phyloP scores from a whole-genome alignment of 768 basidiomycete genomes.

The Mycena haematopus region DNA sequence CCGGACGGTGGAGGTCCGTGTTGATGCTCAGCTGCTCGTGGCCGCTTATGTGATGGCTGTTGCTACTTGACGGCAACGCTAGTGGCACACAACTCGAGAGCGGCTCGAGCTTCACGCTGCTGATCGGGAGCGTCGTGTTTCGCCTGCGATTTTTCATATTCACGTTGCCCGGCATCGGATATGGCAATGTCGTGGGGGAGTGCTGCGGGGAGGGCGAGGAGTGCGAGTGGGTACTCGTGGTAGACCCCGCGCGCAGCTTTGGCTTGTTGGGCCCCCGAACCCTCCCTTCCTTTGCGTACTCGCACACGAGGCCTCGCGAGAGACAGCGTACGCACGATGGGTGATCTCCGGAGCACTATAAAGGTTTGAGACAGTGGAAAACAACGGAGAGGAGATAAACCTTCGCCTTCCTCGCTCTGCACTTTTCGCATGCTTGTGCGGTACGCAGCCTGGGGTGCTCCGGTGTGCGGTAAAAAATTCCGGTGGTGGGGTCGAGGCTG shows the following conservation, averaged over 20 bases:
- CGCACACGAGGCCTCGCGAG: slow-evolving; percentile 62
- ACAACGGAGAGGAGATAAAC: slow-evolving; percentile 39
- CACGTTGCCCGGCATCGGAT: neutral
- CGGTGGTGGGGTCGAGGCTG: slow-evolving; percentile 66
- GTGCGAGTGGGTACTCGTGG: slow-evolving; percentile 1
- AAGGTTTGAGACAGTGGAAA: neutral
- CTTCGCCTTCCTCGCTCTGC: slow-evolving; percentile 76
- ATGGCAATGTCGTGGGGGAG: neutral
- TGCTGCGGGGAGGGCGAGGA: slow-evolving; percentile 33
- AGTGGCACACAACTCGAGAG: slow-evolving; percentile 8
- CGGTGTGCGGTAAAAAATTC: slow-evolving; percentile 69
- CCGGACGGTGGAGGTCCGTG: neutral
- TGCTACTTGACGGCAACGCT: neutral
- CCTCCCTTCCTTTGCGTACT: slow-evolving; percentile 71
- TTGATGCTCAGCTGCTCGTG: neutral
- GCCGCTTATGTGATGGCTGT: neutral
- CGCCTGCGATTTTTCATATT: neutral
- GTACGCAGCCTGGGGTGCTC: slow-evolving; percentile 73
- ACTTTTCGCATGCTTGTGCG: slow-evolving; percentile 78
- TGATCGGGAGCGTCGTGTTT: neutral
- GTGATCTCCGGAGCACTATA: slow-evolving; percentile 74
- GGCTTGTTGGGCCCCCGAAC: slow-evolving; percentile 68
- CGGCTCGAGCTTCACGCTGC: slow-evolving; percentile 5
- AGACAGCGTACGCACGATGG: slow-evolving; percentile 73
- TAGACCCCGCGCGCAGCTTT: slow-evolving; percentile 36